Evolutionary conservation across 2,329 filamentous ascomycete species (phyloP).

Genomic region (Cladorrhinum sp.): DNA sequence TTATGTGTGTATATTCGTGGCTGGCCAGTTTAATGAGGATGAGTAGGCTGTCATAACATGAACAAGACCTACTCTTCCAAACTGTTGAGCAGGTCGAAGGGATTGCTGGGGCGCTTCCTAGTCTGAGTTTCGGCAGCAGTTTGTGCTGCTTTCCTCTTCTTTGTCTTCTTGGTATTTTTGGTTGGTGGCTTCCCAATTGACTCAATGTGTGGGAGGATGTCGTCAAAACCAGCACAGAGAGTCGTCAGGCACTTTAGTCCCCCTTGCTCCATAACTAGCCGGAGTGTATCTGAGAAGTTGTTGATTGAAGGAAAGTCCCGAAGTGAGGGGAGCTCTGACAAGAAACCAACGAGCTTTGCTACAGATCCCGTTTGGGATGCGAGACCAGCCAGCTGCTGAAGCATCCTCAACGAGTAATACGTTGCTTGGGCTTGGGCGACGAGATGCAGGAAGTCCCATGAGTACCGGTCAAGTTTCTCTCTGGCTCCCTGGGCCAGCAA

Average conservation of each 20-base stretch:
- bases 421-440: constrained; percentile 58
- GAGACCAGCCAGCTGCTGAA: constrained; percentile 45
- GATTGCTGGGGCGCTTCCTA: constrained; percentile 17
- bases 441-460: constrained; percentile 61
- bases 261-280: constrained; percentile 11
- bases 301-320: constrained; percentile 16
- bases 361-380: constrained; percentile 27
- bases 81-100: constrained; percentile 19
- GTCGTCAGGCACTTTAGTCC: constrained; percentile 14
- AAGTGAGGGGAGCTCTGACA: constrained; percentile 20
- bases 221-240: constrained; percentile 17
- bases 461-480: constrained; percentile 33
- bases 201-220: constrained; percentile 15
- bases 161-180: constrained; percentile 10
- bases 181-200: constrained; percentile 9
- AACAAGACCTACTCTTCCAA: neutral
- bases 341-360: neutral
- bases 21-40: neutral
- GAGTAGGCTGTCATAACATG: neutral
- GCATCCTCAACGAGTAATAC: constrained; percentile 59
- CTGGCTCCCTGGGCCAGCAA: constrained; percentile 30
- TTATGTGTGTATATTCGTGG: neutral
- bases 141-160: constrained; percentile 16
- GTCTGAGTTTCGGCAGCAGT: constrained; percentile 2
- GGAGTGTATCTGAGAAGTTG: constrained; percentile 19